phyloP scores from a whole-genome alignment of 1,284 basidiomycete species.

The Cystobasidium pallidum region DNA sequence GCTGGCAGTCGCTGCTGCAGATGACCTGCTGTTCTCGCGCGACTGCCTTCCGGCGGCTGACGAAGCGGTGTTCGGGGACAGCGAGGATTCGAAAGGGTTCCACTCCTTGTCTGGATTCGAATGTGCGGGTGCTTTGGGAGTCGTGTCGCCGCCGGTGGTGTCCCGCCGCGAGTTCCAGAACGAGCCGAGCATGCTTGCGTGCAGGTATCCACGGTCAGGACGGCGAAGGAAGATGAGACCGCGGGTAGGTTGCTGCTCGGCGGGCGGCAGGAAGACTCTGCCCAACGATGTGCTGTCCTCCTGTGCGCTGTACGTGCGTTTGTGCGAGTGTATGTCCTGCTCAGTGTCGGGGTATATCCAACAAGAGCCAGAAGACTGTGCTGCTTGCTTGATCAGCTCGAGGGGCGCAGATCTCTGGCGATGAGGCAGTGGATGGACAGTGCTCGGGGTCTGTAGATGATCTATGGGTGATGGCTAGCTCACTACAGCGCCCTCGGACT shows the following conservation, averaged over 20 bases:
- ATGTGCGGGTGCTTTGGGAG: slow-evolving; percentile 29
- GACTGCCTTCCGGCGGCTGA: slow-evolving; percentile 14
- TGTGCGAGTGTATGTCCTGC: too few species aligned
- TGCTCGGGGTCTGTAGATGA: too few species aligned
- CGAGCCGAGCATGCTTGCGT: slow-evolving; percentile 34
- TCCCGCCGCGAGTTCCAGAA: slow-evolving; percentile 35
- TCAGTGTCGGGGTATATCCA: too few species aligned
- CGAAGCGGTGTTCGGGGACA: slow-evolving; percentile 1
- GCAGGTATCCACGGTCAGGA: background rate
- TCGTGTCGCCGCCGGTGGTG: slow-evolving; percentile 32
- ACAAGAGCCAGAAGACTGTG: too few species aligned
- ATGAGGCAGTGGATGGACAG: background rate
- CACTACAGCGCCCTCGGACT: too few species aligned
- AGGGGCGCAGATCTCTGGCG: background rate
- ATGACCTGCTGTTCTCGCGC: slow-evolving; percentile 42
- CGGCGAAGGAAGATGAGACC: background rate
- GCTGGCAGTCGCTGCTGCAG: background rate
- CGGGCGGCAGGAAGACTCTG: too few species aligned
- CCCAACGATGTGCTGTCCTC: too few species aligned
- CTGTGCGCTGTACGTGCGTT: too few species aligned
- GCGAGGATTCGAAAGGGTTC: slow-evolving; percentile 34
- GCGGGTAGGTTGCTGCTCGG: too few species aligned
- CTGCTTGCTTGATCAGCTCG: slow-evolving; percentile 2
- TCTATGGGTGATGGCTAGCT: too few species aligned
- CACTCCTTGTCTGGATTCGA: slow-evolving; percentile 32